Conservation (phyloP, 192 early-diverging fungal genomes). For the Coemansia sp. region DNA sequence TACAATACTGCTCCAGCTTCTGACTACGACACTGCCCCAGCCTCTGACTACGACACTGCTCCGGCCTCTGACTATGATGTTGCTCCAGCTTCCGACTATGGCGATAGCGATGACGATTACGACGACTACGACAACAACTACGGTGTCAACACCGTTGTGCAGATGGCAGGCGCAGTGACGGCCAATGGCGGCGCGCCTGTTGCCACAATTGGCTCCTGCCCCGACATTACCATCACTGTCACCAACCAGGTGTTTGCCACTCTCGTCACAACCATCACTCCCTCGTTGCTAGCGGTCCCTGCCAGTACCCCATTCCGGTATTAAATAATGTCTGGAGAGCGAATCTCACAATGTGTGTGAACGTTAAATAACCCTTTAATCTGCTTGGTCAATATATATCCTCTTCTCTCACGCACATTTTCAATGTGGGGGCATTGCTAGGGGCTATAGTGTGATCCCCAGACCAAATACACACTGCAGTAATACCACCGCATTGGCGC, state of each 20-base stretch:
- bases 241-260: constrained; percentile 41
- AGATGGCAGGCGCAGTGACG: constrained; percentile 36
- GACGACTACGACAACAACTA: constrained; percentile 11
- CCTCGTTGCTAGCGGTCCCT: constrained; percentile 40
- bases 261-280: constrained; percentile 35
- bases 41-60: constrained; percentile 11
- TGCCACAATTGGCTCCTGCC: constrained; percentile 40
- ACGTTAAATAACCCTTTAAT: background rate
- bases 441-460: background rate
- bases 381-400: constrained; percentile 12
- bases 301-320: constrained; percentile 1
- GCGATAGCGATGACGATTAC: background rate
- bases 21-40: constrained; percentile 11
- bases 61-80: constrained; percentile 7
- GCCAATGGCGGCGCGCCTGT: constrained; percentile 37
- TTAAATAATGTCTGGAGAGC: background rate
- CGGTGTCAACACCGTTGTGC: constrained; percentile 31
- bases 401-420: background rate
- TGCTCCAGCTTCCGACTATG: constrained; percentile 5
- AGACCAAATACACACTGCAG: background rate
- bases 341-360: background rate
- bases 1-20: constrained; percentile 1
- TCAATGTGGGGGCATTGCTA: background rate
- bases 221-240: constrained; percentile 46
- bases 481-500: background rate